phyloP scores from a whole-genome alignment of 2,329 filamentous ascomycete species.

The Stagonosporopsis vannaccii region DNA sequence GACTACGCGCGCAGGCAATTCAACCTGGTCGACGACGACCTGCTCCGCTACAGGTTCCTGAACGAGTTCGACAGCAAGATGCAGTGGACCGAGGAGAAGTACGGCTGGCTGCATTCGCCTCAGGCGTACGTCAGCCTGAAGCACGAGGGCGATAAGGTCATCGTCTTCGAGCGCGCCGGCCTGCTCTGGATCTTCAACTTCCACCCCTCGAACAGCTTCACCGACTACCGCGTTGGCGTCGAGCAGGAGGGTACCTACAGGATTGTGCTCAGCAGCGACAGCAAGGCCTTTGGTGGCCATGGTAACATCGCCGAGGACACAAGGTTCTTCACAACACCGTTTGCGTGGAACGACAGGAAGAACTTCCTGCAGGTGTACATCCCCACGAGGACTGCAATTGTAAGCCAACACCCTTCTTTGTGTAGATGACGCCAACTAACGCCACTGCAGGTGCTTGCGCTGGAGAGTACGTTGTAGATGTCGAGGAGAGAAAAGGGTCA shows the following conservation, averaged over 20 bases:
- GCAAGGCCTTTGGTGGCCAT: conserved; percentile 78
- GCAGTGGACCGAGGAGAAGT: conserved; percentile 86
- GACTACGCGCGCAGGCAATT: conserved; percentile 94
- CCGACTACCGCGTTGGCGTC: conserved; percentile 90
- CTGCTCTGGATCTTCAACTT: conserved; percentile 97
- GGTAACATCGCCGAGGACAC: conserved; percentile 79
- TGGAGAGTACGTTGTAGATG: conserved; percentile 38
- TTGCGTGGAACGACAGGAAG: conserved; percentile 87
- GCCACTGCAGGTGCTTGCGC: conserved; percentile 32
- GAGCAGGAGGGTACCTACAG: conserved; percentile 85
- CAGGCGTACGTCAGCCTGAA: conserved; percentile 95
- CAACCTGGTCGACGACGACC: conserved; percentile 84
- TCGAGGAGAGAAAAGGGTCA: background rate
- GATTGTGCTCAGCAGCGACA: conserved; percentile 84
- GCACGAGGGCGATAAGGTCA: conserved; percentile 90
- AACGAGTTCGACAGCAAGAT: conserved; percentile 94
- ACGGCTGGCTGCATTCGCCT: conserved; percentile 84
- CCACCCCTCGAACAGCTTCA: conserved; percentile 82
- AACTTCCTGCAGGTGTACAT: conserved; percentile 95
- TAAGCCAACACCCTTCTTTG: conserved; percentile 54
- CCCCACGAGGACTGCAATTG: conserved; percentile 81
- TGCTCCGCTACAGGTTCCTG: conserved; percentile 88
- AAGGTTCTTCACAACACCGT: conserved; percentile 88
- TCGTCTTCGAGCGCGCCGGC: conserved; percentile 93
- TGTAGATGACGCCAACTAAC: conserved; percentile 9